A percentile compares a stretch with the other conserved stretches of the same genome.
These are phyloP conservation scores for Sporisorium sorghi DNA, from an alignment of 1,284 basidiomycete genomes.

Conservation along the genomic window DNA sequence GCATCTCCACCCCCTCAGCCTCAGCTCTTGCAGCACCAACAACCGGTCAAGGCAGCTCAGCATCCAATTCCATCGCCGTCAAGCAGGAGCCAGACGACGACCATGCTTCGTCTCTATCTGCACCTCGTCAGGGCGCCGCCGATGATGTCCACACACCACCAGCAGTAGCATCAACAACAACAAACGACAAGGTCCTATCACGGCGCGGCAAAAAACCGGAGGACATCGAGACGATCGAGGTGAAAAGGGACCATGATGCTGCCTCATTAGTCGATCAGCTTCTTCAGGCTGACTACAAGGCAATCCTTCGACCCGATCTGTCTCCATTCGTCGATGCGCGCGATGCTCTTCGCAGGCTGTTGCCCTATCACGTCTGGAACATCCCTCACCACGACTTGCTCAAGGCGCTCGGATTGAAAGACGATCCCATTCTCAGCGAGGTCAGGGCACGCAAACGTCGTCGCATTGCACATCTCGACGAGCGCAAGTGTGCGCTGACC, in stretches of 20 bases:
- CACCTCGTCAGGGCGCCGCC: background rate
- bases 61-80: conserved; percentile 21
- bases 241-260: conserved; percentile 6
- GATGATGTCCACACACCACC: background rate
- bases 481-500: background rate
- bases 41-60: conserved; percentile 4
- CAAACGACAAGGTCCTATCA: background rate
- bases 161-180: background rate
- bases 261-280: conserved; percentile 20
- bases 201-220: background rate
- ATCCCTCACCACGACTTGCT: conserved; percentile 60
- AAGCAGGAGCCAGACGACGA: conserved; percentile 46
- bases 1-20: background rate
- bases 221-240: conserved; percentile 1
- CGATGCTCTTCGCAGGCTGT: conserved; percentile 58
- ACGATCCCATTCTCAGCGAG: conserved; percentile 37
- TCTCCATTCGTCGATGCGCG: conserved; percentile 55
- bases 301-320: conserved; percentile 55
- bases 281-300: conserved; percentile 46
- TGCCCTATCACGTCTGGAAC: conserved; percentile 67
- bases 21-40: conserved; percentile 4
- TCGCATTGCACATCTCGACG: conserved; percentile 17
- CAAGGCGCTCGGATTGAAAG: conserved; percentile 18
- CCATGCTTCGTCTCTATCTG: background rate
- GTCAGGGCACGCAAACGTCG: conserved; percentile 39